Base-by-base conservation (phyloP, 78 protist genomes). In the Planoprotostelium fungivorum region DNA sequence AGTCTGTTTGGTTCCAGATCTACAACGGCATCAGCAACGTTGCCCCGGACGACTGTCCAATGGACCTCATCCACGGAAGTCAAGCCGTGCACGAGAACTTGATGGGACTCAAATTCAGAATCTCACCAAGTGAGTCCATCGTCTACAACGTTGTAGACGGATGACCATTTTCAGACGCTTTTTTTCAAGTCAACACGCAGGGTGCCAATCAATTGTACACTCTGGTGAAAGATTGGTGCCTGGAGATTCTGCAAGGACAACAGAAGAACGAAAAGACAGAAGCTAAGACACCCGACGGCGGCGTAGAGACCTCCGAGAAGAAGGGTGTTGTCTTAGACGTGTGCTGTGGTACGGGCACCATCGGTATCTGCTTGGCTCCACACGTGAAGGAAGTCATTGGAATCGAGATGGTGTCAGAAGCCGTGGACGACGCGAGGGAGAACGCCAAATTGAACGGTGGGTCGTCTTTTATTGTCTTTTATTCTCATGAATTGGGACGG, bases 331-430 rank as follows among this genome's bases (percentile, higher is more conserved):
- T 96, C 63, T 87, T 98, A 28, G 99, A 98, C 85, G 93, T 98
- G 35, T 98, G 99, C 91, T 97, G 98, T 34, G 99, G 99, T 28
- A 96, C 98, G 0, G 99, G 99, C 84, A 97, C 98, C 1, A 96
- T 97, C 37, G 99, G 99, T n/a, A 92, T 90, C 38, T 73, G 88
- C 35, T 0, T 96, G 28, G 94, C 98, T 25, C 0, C 0, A 16
- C 25, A 36, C 1, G 98, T 90, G 36, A 35, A 87, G 36, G n/a
- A 87, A 0, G 96, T 98, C 0, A 88, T 94, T 35, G 99, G 99
- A 34, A 16, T 97, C 25, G 99, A 98, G 39, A 63, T 96, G 9
- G 91, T 88, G 29, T 94, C 86, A 5, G 84, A 35, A 10, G 97
- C 98, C 0, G 91, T 96, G 0, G 87, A 85, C 25, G 98, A 97